Percentiles rank a stretch among this genome's conserved stretches.
These are phyloP conservation scores for Globisporangium canariense DNA, from an alignment of 352 stramenopile genomes.

Conservation along the genomic window DNA sequence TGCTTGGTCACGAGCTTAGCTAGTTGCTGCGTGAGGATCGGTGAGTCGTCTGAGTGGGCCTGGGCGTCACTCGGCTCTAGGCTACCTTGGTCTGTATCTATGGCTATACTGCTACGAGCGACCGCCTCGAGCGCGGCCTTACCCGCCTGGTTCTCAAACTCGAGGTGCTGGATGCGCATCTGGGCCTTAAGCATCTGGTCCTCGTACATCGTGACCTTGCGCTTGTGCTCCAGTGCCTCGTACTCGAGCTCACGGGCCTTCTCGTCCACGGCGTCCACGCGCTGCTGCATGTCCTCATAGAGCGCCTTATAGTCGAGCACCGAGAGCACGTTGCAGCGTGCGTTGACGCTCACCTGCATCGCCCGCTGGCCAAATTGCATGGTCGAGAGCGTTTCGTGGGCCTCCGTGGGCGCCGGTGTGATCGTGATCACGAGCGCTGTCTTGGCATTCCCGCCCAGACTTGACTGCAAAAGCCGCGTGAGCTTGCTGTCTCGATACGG, in stretches of 20 bases:
- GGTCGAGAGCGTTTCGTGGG: conserved; percentile 57
- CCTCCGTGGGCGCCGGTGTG: conserved; percentile 40
- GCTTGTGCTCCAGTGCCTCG: conserved; percentile 19
- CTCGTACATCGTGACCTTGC: conserved; percentile 21
- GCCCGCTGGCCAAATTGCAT: conserved; percentile 73
- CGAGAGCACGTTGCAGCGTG: conserved; percentile 56
- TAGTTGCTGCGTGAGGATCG: conserved; percentile 24
- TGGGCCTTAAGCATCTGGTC: conserved; percentile 55
- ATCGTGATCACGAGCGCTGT: conserved; percentile 64
- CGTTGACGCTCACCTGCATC: conserved; percentile 63
- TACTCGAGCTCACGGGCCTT: conserved; percentile 17
- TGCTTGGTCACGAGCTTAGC: conserved; percentile 38
- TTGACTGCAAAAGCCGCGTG: conserved; percentile 62
- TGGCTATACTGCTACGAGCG: background rate
- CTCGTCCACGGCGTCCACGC: conserved; percentile 41
- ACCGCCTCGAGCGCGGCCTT: conserved; percentile 20
- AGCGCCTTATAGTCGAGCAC: conserved; percentile 67
- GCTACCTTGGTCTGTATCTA: background rate
- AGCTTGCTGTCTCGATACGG: conserved; percentile 78
- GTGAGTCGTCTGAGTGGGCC: background rate
- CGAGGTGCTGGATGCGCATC: conserved; percentile 55
- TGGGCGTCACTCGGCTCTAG: background rate
- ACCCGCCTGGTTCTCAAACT: conserved; percentile 53
- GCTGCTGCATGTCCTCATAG: conserved; percentile 55
- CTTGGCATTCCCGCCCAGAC: conserved; percentile 72